Evolutionary conservation across 2,329 filamentous ascomycete species (phyloP).

Genomic region (Aureobasidium zeae): DNA sequence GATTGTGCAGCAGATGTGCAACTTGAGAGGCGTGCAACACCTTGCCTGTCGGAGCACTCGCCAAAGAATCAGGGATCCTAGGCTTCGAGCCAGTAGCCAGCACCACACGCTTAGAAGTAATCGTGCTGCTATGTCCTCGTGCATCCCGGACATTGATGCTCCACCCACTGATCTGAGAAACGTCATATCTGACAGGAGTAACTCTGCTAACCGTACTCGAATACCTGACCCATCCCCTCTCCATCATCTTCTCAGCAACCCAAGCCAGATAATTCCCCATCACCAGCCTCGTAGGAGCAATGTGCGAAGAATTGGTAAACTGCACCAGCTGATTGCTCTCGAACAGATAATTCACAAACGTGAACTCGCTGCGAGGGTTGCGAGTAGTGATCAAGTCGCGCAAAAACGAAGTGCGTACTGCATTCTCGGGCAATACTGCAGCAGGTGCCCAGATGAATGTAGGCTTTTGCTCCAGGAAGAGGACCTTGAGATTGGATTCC

Average conservation of each 20-base stretch:
- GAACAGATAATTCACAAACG: conserved; percentile 26
- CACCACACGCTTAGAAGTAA: conserved; percentile 20
- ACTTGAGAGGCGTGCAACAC: conserved; percentile 19
- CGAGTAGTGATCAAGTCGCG: conserved; percentile 24
- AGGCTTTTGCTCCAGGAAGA: conserved; percentile 21
- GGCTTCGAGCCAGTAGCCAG: conserved; percentile 21
- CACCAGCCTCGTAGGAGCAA: conserved; percentile 20
- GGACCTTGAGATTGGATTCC: conserved; percentile 17
- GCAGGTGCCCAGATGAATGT: conserved; percentile 20
- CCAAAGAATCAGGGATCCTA: conserved; percentile 18
- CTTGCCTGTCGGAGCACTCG: conserved; percentile 15
- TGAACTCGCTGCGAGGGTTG: conserved; percentile 25
- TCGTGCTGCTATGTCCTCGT: conserved; percentile 15
- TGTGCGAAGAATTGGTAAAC: conserved; percentile 24
- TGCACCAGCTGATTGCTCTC: conserved; percentile 22
- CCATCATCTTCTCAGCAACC: conserved; percentile 21
- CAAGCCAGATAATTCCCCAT: conserved; percentile 24
- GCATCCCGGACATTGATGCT: conserved; percentile 17
- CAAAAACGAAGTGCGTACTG: conserved; percentile 21
- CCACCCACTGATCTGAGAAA: conserved; percentile 19
- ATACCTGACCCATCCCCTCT: conserved; percentile 23
- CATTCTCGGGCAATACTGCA: conserved; percentile 20
- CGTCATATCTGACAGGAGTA: conserved; percentile 17
- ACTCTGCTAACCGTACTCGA: conserved; percentile 18
- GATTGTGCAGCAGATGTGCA: conserved; percentile 18